Evolutionary conservation across 2,329 filamentous ascomycete genomes (phyloP).

Genomic region (Colletotrichum orbiculare): DNA sequence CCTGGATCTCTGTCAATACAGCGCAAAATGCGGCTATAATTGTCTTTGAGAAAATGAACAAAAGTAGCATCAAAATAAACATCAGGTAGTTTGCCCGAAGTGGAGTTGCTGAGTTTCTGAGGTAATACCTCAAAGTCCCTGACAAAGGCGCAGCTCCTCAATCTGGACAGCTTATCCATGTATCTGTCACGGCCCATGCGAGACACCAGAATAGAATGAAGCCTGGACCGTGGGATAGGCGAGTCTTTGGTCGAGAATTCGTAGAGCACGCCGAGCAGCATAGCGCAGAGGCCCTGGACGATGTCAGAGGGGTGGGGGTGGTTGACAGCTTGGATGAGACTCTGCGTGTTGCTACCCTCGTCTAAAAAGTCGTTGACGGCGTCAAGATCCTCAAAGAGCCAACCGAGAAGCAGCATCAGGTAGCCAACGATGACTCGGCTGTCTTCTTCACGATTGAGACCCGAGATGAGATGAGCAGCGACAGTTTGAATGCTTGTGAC

Average conservation of each 20-base stretch:
- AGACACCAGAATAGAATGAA: conserved; percentile 82
- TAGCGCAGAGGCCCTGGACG: conserved; percentile 84
- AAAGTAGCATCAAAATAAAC: conserved; percentile 89
- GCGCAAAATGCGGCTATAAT: conserved; percentile 85
- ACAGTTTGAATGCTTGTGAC: conserved; percentile 93
- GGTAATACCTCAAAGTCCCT: conserved; percentile 91
- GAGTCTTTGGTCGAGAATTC: conserved; percentile 99
- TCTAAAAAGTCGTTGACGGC: conserved; percentile 93
- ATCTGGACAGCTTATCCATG: conserved; percentile 80
- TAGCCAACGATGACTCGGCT: conserved; percentile 85
- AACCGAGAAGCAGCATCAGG: conserved; percentile 86
- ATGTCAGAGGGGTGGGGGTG: conserved; percentile 71
- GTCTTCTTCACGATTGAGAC: conserved; percentile 80
- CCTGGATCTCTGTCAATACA: conserved; percentile 93
- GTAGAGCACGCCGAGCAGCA: conserved; percentile 88
- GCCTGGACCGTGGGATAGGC: conserved; percentile 81
- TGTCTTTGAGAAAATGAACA: conserved; percentile 95
- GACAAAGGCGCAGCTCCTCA: conserved; percentile 82
- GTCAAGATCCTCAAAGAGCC: conserved; percentile 92
- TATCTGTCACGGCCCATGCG: conserved; percentile 89
- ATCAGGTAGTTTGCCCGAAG: conserved; percentile 70
- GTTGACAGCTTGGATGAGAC: conserved; percentile 77
- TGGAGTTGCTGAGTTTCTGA: conserved; percentile 69
- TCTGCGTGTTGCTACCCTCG: conserved; percentile 93
- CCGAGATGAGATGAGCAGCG: conserved; percentile 84